Percentiles rank a stretch among this genome's conserved stretches.
These are phyloP conservation scores for Cynara cardunculus DNA, from an alignment of 129 eudicot species.

Conservation along the genomic window DNA sequence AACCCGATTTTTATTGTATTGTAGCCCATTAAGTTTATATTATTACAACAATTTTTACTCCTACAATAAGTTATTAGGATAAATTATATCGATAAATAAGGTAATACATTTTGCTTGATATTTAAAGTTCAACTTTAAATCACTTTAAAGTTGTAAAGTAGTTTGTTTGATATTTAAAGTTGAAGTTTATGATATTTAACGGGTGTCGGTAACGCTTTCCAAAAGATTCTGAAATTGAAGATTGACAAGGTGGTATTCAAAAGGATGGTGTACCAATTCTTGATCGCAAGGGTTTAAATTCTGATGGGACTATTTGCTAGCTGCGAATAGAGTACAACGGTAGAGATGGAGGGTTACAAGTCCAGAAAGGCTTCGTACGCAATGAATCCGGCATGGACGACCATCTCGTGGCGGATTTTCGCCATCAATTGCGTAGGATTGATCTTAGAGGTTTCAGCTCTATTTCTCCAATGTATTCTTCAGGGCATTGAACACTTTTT, in stretches of 20 bases:
- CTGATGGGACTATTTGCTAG: constrained; percentile 46
- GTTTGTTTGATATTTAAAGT: too few species aligned
- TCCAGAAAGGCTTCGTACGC: constrained; percentile 38
- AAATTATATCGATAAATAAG: too few species aligned
- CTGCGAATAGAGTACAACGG: constrained; percentile 31
- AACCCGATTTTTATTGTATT: too few species aligned
- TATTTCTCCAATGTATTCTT: constrained; percentile 61
- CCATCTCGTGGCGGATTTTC: constrained; percentile 43
- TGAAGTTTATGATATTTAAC: background rate
- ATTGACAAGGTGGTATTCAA: constrained; percentile 26
- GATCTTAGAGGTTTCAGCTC: constrained; percentile 49
- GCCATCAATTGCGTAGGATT: constrained; percentile 33
- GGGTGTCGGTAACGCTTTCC: constrained; percentile 15
- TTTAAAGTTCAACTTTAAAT: background rate
- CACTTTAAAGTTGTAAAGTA: background rate
- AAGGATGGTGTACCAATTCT: constrained; percentile 23
- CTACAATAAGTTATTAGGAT: too few species aligned
- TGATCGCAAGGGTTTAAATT: constrained; percentile 20
- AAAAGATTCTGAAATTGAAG: constrained; percentile 30
- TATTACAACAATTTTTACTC: too few species aligned
- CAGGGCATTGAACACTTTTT: too few species aligned
- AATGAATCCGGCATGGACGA: constrained; percentile 37
- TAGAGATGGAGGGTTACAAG: constrained; percentile 40
- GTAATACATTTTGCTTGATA: background rate
- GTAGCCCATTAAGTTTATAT: too few species aligned